Conservation (phyloP, 345 rosid genomes). For the Aquilaria sinensis region DNA sequence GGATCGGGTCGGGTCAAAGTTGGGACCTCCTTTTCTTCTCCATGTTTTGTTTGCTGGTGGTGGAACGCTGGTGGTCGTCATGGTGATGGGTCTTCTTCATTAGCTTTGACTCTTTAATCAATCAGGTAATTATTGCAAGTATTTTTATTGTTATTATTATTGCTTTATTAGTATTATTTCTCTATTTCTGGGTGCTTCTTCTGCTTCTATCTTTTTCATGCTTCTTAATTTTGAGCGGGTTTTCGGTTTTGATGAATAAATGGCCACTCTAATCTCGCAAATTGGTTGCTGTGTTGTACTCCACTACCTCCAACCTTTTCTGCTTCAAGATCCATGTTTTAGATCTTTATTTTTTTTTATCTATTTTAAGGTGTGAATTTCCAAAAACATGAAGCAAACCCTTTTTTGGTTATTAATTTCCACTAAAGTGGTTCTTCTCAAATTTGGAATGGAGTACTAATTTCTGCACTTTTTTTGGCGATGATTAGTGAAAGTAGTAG, state of each 20-base stretch:
- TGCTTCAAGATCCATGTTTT: too few relatives aligned
- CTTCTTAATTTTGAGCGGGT: background rate
- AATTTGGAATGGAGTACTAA: constrained; percentile 15
- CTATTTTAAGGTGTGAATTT: background rate
- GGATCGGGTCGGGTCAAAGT: constrained; percentile 5
- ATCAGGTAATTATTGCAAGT: constrained; percentile 45
- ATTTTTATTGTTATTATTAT: constrained; percentile 3
- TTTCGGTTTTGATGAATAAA: too few relatives aligned
- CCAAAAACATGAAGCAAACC: too few relatives aligned
- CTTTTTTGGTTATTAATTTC: too few relatives aligned
- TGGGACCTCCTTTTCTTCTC: background rate
- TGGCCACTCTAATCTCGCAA: background rate
- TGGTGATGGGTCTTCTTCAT: constrained; percentile 41
- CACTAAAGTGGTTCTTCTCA: constrained; percentile 3
- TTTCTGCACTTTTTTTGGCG: constrained; percentile 3
- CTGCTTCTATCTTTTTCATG: constrained; percentile 1
- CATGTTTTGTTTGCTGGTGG: constrained; percentile 8
- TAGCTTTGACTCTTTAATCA: constrained; percentile 44
- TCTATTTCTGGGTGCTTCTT: constrained; percentile 5
- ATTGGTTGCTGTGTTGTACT: background rate
- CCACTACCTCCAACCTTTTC: constrained; percentile 1
- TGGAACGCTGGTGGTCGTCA: constrained; percentile 16
- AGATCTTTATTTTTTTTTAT: background rate
- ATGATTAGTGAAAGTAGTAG: too few relatives aligned
- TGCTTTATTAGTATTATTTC: background rate